These are phyloP conservation scores for Acanthamoeba sp. DNA, from an alignment of 208 protist species.

Conservation along the genomic window DNA sequence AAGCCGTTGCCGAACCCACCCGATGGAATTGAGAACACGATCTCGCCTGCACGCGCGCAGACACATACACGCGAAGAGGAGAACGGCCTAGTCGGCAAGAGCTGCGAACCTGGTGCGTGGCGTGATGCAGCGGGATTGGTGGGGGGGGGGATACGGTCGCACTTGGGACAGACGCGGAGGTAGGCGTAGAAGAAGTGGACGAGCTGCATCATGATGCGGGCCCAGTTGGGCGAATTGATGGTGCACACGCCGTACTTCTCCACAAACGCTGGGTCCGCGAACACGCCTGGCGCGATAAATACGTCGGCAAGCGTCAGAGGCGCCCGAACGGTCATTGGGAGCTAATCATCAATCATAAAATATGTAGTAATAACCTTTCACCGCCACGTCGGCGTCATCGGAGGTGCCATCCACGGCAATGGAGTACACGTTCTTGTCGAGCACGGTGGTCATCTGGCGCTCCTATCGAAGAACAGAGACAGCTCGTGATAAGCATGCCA, in stretches of 20 bases:
- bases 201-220: conserved; percentile 96
- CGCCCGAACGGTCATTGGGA: no score
- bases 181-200: conserved; percentile 97
- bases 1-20: conserved; percentile 98
- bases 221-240: conserved; percentile 98
- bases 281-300: conserved; percentile 89
- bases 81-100: no score
- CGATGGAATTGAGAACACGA: conserved; percentile 95
- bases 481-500: neutral
- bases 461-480: neutral
- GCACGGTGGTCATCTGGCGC: conserved; percentile 89
- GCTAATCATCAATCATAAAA: neutral
- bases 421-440: conserved; percentile 88
- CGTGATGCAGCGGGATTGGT: neutral
- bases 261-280: conserved; percentile 92
- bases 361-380: conserved; percentile 20
- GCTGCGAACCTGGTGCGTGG: neutral
- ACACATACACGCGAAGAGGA: neutral
- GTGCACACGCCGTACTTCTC: conserved; percentile 91
- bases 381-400: conserved; percentile 81
- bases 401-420: conserved; percentile 86
- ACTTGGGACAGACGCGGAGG: conserved; percentile 86
- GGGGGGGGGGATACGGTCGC: conserved; percentile 4
- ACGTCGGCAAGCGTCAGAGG: no score
- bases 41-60: conserved; percentile 20